Evolutionary conservation across 345 rosid genomes (phyloP).

Genomic region (Gossypium anomalum): DNA sequence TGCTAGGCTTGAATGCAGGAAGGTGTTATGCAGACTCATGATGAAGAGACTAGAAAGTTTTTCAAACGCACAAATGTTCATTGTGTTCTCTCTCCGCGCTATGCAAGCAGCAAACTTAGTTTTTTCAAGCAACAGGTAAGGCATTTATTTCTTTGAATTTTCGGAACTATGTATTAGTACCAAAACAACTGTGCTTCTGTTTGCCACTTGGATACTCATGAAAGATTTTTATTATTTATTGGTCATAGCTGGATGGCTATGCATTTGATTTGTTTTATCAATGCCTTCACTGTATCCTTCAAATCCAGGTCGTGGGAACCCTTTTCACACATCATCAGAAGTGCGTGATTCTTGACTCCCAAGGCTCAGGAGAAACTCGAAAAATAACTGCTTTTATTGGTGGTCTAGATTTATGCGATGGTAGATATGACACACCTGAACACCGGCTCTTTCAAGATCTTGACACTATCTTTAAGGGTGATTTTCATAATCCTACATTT

Average conservation of each 20-base stretch:
- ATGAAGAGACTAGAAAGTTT: slow-evolving; percentile 63
- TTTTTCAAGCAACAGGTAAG: slow-evolving; percentile 67
- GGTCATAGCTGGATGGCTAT: neutral
- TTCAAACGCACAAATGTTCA: slow-evolving; percentile 53
- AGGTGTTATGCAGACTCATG: slow-evolving; percentile 80
- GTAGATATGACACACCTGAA: slow-evolving; percentile 77
- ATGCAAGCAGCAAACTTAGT: slow-evolving; percentile 66
- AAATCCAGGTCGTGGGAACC: slow-evolving; percentile 78
- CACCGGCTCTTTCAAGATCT: slow-evolving; percentile 53
- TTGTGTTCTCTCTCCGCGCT: slow-evolving; percentile 70
- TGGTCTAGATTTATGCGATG: slow-evolving; percentile 66
- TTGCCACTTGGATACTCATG: neutral
- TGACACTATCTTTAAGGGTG: slow-evolving; percentile 45
- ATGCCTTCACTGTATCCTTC: slow-evolving; percentile 22
- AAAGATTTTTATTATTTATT: neutral
- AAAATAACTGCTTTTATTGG: slow-evolving; percentile 68
- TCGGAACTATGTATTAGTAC: neutral
- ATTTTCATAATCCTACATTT: slow-evolving; percentile 64
- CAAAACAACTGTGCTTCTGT: neutral
- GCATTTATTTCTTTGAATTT: slow-evolving; percentile 12
- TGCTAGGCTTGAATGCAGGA: slow-evolving; percentile 35
- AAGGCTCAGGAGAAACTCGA: slow-evolving; percentile 49
- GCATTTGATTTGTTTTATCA: slow-evolving; percentile 13
- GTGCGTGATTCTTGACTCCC: slow-evolving; percentile 58
- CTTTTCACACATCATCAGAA: slow-evolving; percentile 74